Evolutionary conservation across 78 protist genomes (phyloP).

Genomic region (Dictyostelium purpureum): DNA sequence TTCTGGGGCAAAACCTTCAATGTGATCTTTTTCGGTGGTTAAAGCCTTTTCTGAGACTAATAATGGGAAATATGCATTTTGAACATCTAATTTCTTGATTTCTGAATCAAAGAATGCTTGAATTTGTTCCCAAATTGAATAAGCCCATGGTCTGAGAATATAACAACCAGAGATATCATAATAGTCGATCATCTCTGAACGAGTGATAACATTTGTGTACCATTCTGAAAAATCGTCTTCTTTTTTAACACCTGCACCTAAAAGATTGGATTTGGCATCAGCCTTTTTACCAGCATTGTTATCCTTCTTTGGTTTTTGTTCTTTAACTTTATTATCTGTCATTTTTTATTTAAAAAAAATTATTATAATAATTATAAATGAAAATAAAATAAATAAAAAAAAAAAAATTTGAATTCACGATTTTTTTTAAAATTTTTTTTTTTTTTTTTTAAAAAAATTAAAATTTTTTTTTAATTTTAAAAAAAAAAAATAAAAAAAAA

Average conservation of each 20-base stretch:
- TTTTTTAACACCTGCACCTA: constrained; percentile 69
- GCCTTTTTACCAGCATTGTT: constrained; percentile 1
- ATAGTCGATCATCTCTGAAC: constrained; percentile 94
- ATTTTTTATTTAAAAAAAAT: neutral
- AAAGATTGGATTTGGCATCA: constrained; percentile 10
- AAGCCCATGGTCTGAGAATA: constrained; percentile 96
- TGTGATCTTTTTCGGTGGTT: constrained; percentile 92
- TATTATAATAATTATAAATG: neutral
- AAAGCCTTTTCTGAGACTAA: constrained; percentile 92
- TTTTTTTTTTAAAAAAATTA: neutral
- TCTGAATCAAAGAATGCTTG: constrained; percentile 78
- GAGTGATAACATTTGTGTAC: constrained; percentile 91
- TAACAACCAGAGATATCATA: constrained; percentile 95
- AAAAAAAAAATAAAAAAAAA: too few relatives aligned
- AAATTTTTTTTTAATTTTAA: neutral
- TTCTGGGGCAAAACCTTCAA: constrained; percentile 96
- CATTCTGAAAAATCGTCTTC: constrained; percentile 87
- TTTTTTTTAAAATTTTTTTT: neutral
- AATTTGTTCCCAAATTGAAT: constrained; percentile 92
- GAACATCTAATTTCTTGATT: constrained; percentile 90
- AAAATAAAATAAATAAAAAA: too few relatives aligned
- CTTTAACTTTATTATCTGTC: neutral
- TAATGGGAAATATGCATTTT: constrained; percentile 97
- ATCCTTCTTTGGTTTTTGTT: neutral
- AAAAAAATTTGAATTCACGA: neutral